phyloP scores from a whole-genome alignment of 768 basidiomycete genomes.

The Daedaleopsis nitida region DNA sequence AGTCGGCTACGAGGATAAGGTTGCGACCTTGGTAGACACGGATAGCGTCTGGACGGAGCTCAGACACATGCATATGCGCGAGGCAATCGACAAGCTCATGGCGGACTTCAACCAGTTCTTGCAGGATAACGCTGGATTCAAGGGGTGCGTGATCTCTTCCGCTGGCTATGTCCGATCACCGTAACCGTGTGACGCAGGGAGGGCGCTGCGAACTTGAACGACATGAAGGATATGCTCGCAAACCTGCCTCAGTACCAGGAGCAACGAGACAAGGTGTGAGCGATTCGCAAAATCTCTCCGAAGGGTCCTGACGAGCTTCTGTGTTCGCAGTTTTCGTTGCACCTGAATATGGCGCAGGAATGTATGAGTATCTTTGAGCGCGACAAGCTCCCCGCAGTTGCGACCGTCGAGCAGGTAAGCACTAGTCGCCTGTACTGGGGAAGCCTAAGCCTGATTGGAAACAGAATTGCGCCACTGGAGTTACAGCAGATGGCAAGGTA shows the following conservation, averaged over 20 bases:
- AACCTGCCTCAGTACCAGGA: conserved; percentile 93
- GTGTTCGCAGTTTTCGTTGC: conserved; percentile 79
- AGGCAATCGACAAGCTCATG: conserved; percentile 97
- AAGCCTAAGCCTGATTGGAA: background rate
- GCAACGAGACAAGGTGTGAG: conserved; percentile 83
- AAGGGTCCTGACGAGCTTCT: background rate
- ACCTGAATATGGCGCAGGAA: conserved; percentile 96
- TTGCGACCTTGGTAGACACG: conserved; percentile 79
- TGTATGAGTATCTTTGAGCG: conserved; percentile 94
- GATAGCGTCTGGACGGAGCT: conserved; percentile 92
- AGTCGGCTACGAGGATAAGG: conserved; percentile 86
- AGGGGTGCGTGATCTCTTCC: conserved; percentile 57
- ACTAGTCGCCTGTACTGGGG: background rate
- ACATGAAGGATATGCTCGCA: conserved; percentile 99
- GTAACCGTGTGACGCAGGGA: conserved; percentile 45
- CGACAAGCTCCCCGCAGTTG: conserved; percentile 80
- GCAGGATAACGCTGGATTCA: conserved; percentile 92
- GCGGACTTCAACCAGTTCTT: conserved; percentile 93
- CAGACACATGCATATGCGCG: conserved; percentile 98
- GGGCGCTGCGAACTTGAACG: conserved; percentile 85
- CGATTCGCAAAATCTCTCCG: background rate
- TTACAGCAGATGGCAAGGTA: conserved; percentile 89
- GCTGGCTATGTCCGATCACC: background rate
- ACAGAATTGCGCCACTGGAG: conserved; percentile 91
- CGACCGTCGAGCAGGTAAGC: conserved; percentile 85